These are phyloP conservation scores for Cladophialophora exuberans DNA, from an alignment of 2,329 filamentous ascomycete species.

Conservation along the genomic window DNA sequence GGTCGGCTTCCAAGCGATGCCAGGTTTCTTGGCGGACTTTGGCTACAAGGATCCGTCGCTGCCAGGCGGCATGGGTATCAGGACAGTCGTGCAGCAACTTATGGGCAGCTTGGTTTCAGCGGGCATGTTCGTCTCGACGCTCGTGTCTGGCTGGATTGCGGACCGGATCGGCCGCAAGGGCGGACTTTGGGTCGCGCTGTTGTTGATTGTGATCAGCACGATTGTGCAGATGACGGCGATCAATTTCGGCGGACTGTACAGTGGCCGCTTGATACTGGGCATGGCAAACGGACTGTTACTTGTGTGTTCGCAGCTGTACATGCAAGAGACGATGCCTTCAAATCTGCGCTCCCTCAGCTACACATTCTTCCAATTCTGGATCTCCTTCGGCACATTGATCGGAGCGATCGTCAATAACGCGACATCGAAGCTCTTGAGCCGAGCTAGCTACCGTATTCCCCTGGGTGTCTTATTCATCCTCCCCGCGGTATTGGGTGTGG, in stretches of 20 bases:
- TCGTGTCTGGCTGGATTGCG: neutral
- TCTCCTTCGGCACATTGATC: conserved; percentile 69
- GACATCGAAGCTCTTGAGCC: conserved; percentile 17
- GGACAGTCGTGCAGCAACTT: neutral
- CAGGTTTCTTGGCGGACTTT: conserved; percentile 54
- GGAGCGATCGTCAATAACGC: conserved; percentile 37
- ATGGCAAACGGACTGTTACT: conserved; percentile 61
- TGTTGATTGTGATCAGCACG: conserved; percentile 55
- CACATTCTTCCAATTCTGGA: conserved; percentile 69
- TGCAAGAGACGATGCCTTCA: conserved; percentile 44
- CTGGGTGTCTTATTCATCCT: conserved; percentile 46
- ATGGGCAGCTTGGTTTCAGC: neutral
- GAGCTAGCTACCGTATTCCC: conserved; percentile 28
- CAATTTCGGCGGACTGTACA: conserved; percentile 57
- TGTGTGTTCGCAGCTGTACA: conserved; percentile 56
- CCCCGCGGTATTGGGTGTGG: conserved; percentile 46
- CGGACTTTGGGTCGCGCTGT: conserved; percentile 52
- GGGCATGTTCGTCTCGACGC: neutral
- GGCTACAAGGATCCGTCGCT: conserved; percentile 28
- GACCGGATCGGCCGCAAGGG: conserved; percentile 45
- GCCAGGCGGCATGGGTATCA: conserved; percentile 26
- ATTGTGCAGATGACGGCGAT: conserved; percentile 62
- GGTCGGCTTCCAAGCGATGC: conserved; percentile 4
- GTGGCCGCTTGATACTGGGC: conserved; percentile 58
- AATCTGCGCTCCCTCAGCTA: conserved; percentile 66